Base-by-base conservation (phyloP, 2,329 filamentous ascomycete species). In the Alternaria incomplexa region DNA sequence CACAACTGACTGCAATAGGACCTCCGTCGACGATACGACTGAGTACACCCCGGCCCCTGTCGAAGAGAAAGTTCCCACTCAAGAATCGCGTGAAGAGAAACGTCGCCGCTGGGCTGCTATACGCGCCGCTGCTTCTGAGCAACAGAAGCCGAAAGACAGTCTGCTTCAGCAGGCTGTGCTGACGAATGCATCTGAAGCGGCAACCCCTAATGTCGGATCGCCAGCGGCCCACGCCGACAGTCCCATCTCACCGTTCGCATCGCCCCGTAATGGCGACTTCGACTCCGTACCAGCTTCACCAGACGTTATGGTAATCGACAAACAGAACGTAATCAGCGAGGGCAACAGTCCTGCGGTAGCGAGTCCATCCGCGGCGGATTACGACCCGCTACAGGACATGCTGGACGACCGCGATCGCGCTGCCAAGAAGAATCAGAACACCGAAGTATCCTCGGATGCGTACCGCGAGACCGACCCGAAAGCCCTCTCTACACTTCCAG, bases 331-430 rank as follows among this genome's bases (percentile, higher is more conserved):
- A 28, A 66, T 79, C 20, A 80, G 76, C 40, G 80, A 80, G 46
- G 71, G 26, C 63, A 75, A 62, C 62, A 75, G 63, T 62, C 72
- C 65, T 52, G 70, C 65, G 66, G 77, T 68, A 56, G 90, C 96
- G 72, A 93, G 91, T 7, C 91, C 92, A 6, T 97, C 93, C n/a
- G 94, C 94, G 48, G 93, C 93, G 62, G 93, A 97, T 79, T 97
- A 97, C 77, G 93, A 97, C 75, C 94, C 94, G 1, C 96, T 90
- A 1, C 85, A 90, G 69, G 94, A 97, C 76, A 96, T 95, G 91
- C 86, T 91, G 77, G 92, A 96, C 78, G 93, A 97, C 70, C 88
- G 89, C 72, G 85, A 88, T 62, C 88, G 90, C 60, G 89, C 92
- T 72, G 89, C 90, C 68, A 85, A 88, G 70, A 87, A 89, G 62